These are phyloP conservation scores for Bruguiera gymnorhiza DNA, from an alignment of 345 rosid species.

Conservation along the genomic window DNA sequence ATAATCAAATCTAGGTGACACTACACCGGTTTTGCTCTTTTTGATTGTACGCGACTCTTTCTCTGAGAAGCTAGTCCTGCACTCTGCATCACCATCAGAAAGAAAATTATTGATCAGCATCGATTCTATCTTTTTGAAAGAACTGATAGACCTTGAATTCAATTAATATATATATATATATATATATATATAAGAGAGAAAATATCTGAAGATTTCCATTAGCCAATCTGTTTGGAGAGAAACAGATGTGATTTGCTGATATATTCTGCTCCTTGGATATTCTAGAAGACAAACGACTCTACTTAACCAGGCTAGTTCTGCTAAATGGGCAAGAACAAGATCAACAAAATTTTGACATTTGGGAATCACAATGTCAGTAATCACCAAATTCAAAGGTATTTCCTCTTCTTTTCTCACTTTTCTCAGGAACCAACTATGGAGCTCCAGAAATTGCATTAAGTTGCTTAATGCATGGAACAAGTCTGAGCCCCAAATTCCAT, in stretches of 20 bases:
- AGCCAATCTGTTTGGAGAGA: background rate
- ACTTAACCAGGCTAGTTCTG: slow-evolving; percentile 5
- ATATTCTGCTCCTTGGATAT: slow-evolving; percentile 11
- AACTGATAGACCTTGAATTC: too few species aligned
- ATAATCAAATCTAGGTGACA: background rate
- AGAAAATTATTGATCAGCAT: slow-evolving; percentile 11
- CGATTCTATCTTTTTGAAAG: slow-evolving; percentile 9
- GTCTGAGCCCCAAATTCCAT: background rate
- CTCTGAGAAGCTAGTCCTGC: slow-evolving; percentile 74
- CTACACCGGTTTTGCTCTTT: slow-evolving; percentile 82
- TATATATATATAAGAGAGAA: background rate
- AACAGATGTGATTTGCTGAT: slow-evolving; percentile 9
- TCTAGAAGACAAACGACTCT: slow-evolving; percentile 6
- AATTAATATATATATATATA: background rate
- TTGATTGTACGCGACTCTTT: slow-evolving; percentile 72
- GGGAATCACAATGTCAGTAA: slow-evolving; percentile 7
- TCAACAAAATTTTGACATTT: slow-evolving; percentile 1
- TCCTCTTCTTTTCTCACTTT: slow-evolving; percentile 8
- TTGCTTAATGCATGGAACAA: background rate
- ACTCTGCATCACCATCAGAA: slow-evolving; percentile 63
- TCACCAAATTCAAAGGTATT: slow-evolving; percentile 10
- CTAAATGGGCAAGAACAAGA: slow-evolving; percentile 1
- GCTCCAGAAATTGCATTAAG: background rate
- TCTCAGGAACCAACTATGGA: slow-evolving; percentile 17
- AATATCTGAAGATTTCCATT: background rate